Evolutionary conservation across 345 rosid genomes (phyloP).

Genomic region (Eucalyptus pauciflora): DNA sequence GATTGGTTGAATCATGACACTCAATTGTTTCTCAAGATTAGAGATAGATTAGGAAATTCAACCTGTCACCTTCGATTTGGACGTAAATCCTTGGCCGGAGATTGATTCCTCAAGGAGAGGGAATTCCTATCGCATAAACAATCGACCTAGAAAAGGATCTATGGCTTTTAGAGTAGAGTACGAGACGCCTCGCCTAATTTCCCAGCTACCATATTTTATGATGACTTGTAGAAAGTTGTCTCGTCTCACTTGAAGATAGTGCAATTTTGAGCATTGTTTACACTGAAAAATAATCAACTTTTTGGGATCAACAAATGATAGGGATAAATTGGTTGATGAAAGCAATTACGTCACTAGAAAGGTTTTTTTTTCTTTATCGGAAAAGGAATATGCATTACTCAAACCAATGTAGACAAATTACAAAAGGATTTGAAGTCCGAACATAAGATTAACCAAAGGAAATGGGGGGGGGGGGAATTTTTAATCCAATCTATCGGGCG

Average conservation of each 20-base stretch:
- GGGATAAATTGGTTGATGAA: not conserved
- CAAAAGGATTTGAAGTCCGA: no score
- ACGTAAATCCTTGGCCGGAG: not conserved
- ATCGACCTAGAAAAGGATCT: accelerated
- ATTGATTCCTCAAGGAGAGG: not conserved
- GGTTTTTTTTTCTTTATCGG: no score
- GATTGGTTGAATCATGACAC: not conserved
- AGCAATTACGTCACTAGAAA: not conserved
- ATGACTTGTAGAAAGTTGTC: not conserved
- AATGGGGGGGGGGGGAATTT: no score
- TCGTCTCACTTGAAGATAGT: not conserved
- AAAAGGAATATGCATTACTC: no score
- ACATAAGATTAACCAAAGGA: no score
- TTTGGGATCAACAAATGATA: not conserved
- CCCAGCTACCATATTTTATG: not conserved
- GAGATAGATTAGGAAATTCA: not conserved
- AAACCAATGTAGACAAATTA: no score
- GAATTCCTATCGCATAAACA: accelerated
- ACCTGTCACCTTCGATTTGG: not conserved
- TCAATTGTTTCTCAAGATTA: no score
- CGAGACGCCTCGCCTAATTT: not conserved
- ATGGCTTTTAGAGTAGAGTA: accelerated
- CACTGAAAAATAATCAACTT: accelerated
- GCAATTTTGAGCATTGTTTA: no score
- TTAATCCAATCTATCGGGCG: no score